phyloP scores from a whole-genome alignment of 345 rosid genomes.

The Syzygium jambos region DNA sequence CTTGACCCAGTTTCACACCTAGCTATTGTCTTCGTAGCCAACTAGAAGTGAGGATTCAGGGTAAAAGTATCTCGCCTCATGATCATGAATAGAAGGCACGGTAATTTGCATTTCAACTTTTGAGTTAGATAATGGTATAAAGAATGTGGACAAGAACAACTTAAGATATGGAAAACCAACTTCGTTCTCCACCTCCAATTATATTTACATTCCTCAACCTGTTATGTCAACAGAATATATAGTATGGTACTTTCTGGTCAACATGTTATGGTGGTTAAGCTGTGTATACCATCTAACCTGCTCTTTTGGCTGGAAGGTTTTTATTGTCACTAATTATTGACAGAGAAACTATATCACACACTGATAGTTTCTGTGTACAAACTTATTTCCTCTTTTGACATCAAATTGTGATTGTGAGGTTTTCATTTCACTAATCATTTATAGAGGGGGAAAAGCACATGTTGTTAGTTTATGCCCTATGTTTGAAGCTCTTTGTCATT shows the following conservation, averaged over 20 bases:
- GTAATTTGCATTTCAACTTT: background rate
- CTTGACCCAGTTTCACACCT: background rate
- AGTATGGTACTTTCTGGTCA: background rate
- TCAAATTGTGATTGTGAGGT: background rate
- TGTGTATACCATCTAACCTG: background rate
- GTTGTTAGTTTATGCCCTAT: background rate
- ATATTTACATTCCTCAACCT: background rate
- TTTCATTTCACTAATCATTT: background rate
- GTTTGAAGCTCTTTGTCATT: background rate
- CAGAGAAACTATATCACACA: background rate
- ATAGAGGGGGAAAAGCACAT: background rate
- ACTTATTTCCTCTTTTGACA: background rate
- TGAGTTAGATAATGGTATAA: background rate
- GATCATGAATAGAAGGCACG: background rate
- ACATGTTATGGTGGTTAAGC: background rate
- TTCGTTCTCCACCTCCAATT: background rate
- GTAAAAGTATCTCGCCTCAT: background rate
- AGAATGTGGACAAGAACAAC: background rate
- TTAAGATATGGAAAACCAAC: background rate
- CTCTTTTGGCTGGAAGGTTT: background rate
- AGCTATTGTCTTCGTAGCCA: background rate
- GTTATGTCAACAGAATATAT: background rate
- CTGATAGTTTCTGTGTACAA: background rate
- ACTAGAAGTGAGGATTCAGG: background rate
- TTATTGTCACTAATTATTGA: background rate